Conservation (phyloP, 2,329 filamentous ascomycete species). For the Talaromyces sp. region DNA sequence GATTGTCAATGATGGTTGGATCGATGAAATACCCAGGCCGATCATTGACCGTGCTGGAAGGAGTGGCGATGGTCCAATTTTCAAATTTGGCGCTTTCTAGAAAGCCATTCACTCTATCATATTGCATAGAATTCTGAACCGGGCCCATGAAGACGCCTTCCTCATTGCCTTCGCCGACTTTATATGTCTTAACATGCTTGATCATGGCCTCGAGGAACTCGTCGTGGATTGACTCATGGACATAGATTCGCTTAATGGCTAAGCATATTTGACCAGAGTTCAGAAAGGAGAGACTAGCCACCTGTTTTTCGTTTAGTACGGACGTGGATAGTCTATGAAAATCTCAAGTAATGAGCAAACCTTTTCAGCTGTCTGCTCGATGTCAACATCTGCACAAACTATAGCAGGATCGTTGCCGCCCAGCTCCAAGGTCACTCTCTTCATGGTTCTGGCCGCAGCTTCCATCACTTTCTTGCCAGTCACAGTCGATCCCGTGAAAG, state of each 20-base stretch:
- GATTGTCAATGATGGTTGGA: slow-evolving; percentile 8
- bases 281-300: neutral
- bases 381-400: slow-evolving; percentile 10
- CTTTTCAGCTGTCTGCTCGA: neutral
- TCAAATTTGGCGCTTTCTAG: slow-evolving; percentile 32
- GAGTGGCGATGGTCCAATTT: neutral
- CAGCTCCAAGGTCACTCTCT: slow-evolving; percentile 52
- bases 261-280: slow-evolving; percentile 44
- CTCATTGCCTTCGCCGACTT: neutral
- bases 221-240: slow-evolving; percentile 59
- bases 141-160: neutral
- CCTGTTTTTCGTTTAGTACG: neutral
- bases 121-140: slow-evolving; percentile 49
- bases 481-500: slow-evolving; percentile 55
- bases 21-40: slow-evolving; percentile 1
- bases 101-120: slow-evolving; percentile 55
- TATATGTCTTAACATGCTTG: slow-evolving; percentile 42
- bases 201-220: slow-evolving; percentile 49
- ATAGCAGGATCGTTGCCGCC: slow-evolving; percentile 14
- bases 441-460: slow-evolving; percentile 50
- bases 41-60: neutral
- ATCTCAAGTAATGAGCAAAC: neutral
- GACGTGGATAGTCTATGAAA: neutral
- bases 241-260: slow-evolving; percentile 57
- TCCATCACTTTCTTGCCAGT: slow-evolving; percentile 51